Evolutionary conservation across 129 eudicot species (phyloP), one percentile per base, ranked within the genome.

Genomic region (Lonicera japonica): DNA sequence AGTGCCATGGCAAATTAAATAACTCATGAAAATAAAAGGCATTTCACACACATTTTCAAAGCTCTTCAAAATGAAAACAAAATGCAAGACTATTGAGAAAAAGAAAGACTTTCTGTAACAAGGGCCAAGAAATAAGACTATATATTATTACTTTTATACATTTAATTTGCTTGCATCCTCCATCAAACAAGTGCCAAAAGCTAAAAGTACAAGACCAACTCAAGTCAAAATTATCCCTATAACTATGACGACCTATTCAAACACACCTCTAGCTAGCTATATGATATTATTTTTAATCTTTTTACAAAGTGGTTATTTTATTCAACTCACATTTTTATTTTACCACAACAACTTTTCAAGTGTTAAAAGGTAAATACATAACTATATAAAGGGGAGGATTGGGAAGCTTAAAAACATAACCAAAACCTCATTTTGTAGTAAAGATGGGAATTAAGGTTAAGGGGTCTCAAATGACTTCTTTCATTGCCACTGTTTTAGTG

Each of bases 401-500:
- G 41, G 76, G 7, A 16, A 17, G 47, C 66, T 57, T 38, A 58
- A 66, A 71, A 45, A 14, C 72, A 71, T 66, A 71, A 63, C 68
- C 50, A 63, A 72, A 6, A 77, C 60, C 74, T 65, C 71, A 67
- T 25, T 56, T 71, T 20, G 47, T 52, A 54, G 39, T 46, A 56
- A 64, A 73, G 21, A 74, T 82, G 82, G 71, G 76, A 73, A 64
- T 64, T 22, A 53, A 34, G 50, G 39, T 12, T 0, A 53, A 51
- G 12, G 57, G 65, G 74, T 50, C 75, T 65, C 16, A 67, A 54
- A 77, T 74, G 79, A 70, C 79, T 20, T 60, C 77, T 66, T 77
- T 83, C 56, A 8, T 72, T 11, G 66, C 75, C 73, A 65, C 80
- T 56, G 63, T 83, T n/a, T 46, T 18, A 17, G 70, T 83, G 64